Base-by-base conservation (phyloP, 73 alveolate species). In the Stentor roeselii region DNA sequence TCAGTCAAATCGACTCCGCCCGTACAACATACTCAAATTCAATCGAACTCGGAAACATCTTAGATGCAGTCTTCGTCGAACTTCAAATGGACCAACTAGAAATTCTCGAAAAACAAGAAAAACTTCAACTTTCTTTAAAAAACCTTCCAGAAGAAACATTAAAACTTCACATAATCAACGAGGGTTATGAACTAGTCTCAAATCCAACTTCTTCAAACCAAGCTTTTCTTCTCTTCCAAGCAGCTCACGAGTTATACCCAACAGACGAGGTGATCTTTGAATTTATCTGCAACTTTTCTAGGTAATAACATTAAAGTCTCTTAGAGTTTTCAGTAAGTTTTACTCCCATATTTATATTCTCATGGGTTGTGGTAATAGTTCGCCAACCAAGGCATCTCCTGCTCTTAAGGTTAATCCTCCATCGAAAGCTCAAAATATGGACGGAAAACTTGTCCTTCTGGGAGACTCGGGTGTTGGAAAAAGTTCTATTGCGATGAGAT, bases 391-490 rank as follows among this genome's bases (percentile, higher is more conserved):
- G n/a, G n/a, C n/a, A n/a, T n/a, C n/a, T n/a, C n/a, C n/a, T n/a
- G n/a, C n/a, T n/a, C n/a, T n/a, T n/a, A n/a, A n/a, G n/a, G n/a
- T n/a, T n/a, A n/a, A n/a, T n/a, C 74, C n/a, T n/a, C n/a, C n/a
- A n/a, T n/a, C n/a, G n/a, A 67, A 67, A 35, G 38, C 82, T 67
- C 38, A 15, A 50, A 32, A 67, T 67, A 37, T 78, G 21, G 90
- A 85, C 3, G 87, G 87, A 40, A 91, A 91, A 82, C 84, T 91
- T 30, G 89, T 91, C 14, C 74, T 91, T 0, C 36, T 91, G 32
- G 96, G 96, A 3, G 96, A 91, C 59, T 78, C 92, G 34, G 87
- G 85, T 59, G 96, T 91, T n/a, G 96, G 96, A 14, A 91, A 91
- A 88, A 86, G 90, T 14, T 21, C 86, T 60, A 75, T 91, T 37